These are phyloP conservation scores for Colletotrichum coccodes DNA, from an alignment of 2,329 filamentous ascomycete species.

Conservation along the genomic window DNA sequence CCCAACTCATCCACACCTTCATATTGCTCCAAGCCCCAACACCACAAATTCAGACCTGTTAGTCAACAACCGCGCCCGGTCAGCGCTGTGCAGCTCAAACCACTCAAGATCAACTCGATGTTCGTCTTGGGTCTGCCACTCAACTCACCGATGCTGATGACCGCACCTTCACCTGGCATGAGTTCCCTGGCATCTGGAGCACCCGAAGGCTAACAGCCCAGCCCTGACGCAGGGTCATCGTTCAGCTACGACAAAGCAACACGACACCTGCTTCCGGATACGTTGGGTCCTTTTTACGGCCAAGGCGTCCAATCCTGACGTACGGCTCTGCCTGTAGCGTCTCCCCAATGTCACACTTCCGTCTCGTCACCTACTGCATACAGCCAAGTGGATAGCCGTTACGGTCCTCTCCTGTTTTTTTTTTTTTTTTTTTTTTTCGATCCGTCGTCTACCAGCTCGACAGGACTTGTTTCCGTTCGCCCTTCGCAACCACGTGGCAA, in stretches of 20 bases:
- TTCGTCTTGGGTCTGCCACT: background rate
- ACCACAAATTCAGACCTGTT: background rate
- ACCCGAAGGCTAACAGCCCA: background rate
- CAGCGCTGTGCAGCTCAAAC: background rate
- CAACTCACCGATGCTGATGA: background rate
- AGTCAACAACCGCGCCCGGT: background rate
- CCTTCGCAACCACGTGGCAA: slow-evolving; percentile 26
- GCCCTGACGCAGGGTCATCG: background rate
- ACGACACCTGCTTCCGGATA: background rate
- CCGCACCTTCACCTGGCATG: background rate
- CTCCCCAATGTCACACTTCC: background rate
- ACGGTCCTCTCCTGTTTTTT: too few relatives aligned
- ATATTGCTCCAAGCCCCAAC: slow-evolving; percentile 8
- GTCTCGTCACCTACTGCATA: background rate
- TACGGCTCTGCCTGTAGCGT: background rate
- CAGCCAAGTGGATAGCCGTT: background rate
- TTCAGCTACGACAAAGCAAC: background rate
- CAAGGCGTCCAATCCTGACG: background rate
- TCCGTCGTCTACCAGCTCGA: background rate
- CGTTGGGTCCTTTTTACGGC: background rate
- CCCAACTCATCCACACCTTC: slow-evolving; percentile 30
- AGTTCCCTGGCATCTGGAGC: background rate
- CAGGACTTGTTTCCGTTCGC: slow-evolving; percentile 12
- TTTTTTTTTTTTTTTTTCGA: background rate
- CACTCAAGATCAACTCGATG: background rate